phyloP scores from a whole-genome alignment of 345 rosid genomes.

The Populus davidiana region DNA sequence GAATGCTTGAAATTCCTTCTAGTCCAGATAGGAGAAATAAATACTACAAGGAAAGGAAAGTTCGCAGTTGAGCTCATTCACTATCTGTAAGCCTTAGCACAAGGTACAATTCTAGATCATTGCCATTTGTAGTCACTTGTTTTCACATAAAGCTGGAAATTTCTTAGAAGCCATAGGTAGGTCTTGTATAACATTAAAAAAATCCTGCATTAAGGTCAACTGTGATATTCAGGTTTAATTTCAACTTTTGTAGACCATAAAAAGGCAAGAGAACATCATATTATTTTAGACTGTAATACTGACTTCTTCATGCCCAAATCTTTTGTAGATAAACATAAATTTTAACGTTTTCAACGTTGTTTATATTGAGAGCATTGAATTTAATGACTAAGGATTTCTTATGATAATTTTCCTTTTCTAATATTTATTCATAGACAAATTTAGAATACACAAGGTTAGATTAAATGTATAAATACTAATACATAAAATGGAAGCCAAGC shows the following conservation, averaged over 20 bases:
- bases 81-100: conserved; percentile 40
- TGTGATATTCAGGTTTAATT: not conserved
- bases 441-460: too few species aligned
- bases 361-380: too few species aligned
- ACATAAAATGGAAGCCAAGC: too few species aligned
- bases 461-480: too few species aligned
- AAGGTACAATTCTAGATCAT: not conserved
- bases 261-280: too few species aligned
- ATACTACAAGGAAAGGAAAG: conserved; percentile 72
- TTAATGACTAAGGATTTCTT: too few species aligned
- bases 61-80: conserved; percentile 72
- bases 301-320: not conserved
- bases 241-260: too few species aligned
- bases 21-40: conserved; percentile 72
- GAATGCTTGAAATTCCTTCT: not conserved
- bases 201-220: not conserved
- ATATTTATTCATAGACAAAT: too few species aligned
- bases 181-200: not conserved
- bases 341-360: too few species aligned
- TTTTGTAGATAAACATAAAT: not conserved
- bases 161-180: not conserved
- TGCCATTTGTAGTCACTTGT: not conserved
- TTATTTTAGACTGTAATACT: too few species aligned
- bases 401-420: too few species aligned
- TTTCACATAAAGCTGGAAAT: not conserved